Evolutionary conservation across 1,139 yeast species (phyloP).

Genomic region (Suhomyces atakaporum): DNA sequence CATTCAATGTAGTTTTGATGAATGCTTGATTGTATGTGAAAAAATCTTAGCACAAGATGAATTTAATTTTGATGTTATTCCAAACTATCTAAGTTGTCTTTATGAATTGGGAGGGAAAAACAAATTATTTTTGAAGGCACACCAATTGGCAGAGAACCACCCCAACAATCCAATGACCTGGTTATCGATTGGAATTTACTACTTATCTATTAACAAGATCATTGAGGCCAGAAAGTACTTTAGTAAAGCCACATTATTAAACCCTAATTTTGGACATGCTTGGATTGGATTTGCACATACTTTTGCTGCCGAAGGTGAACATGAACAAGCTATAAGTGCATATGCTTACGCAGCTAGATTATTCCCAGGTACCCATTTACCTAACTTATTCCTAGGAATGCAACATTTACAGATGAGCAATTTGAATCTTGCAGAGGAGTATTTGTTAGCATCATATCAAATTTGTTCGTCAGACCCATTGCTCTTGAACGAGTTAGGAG

Average conservation of each 20-base stretch:
- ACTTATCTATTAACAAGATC: constrained; percentile 70
- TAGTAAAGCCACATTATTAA: constrained; percentile 83
- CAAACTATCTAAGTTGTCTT: constrained; percentile 80
- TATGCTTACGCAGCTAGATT: constrained; percentile 93
- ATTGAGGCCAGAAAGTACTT: constrained; percentile 86
- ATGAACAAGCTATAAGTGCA: constrained; percentile 97
- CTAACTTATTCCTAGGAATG: constrained; percentile 91
- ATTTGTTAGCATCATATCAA: constrained; percentile 70
- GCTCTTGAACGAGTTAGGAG: constrained; percentile 88
- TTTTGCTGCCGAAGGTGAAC: constrained; percentile 96
- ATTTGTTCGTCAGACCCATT: constrained; percentile 86
- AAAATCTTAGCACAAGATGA: constrained; percentile 61
- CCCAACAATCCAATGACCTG: constrained; percentile 86
- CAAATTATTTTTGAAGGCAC: constrained; percentile 78
- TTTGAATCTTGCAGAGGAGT: constrained; percentile 81
- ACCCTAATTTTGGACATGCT: constrained; percentile 92
- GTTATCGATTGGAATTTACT: constrained; percentile 92
- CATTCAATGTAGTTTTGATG: constrained; percentile 77
- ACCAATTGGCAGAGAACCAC: constrained; percentile 81
- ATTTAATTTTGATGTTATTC: constrained; percentile 71
- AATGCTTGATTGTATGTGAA: constrained; percentile 77
- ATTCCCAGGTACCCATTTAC: constrained; percentile 93
- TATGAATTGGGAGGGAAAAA: constrained; percentile 85
- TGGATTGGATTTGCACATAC: constrained; percentile 99
- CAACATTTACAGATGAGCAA: constrained; percentile 90